Evolutionary conservation across 495 filamentous ascomycete genomes (phyloP).

Genomic region (Tetracladium marchalianum): DNA sequence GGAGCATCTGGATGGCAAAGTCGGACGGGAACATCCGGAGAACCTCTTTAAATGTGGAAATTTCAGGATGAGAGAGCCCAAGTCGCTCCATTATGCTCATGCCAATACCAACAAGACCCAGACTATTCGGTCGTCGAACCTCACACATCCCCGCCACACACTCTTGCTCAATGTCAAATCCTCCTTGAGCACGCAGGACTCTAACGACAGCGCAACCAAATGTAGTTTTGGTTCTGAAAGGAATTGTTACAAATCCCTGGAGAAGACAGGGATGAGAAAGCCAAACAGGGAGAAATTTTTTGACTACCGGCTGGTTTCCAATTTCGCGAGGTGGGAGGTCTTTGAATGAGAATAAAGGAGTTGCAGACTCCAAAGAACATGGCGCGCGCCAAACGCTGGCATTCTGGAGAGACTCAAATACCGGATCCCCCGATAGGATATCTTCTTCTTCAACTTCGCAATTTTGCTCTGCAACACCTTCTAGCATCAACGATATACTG

Average conservation of each 20-base stretch:
- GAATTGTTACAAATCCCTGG: slow-evolving; percentile 8
- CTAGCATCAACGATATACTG: background rate
- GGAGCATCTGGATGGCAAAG: slow-evolving; percentile 6
- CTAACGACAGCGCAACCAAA: slow-evolving; percentile 14
- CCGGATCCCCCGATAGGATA: background rate
- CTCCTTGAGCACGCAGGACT: slow-evolving; percentile 18
- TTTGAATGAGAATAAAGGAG: slow-evolving; percentile 2
- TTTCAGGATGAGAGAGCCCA: background rate
- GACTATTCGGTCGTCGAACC: slow-evolving; percentile 5
- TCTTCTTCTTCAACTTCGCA: background rate
- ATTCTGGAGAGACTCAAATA: background rate
- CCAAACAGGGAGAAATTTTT: slow-evolving; percentile 4
- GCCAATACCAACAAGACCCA: slow-evolving; percentile 7
- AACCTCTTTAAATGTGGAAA: slow-evolving; percentile 1
- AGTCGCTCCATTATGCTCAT: background rate
- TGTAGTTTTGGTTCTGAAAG: slow-evolving; percentile 1
- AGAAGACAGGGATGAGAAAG: slow-evolving; percentile 8
- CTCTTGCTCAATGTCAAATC: slow-evolving; percentile 15
- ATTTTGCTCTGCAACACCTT: background rate
- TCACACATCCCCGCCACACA: slow-evolving; percentile 19
- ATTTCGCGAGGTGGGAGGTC: slow-evolving; percentile 4
- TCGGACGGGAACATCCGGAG: slow-evolving; percentile 2
- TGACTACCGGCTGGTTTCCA: background rate
- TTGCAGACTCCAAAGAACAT: background rate
- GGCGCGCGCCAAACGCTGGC: too few species aligned